Evolutionary conservation across 192 early-diverging fungal genomes (phyloP).

Genomic region (Coemansia sp.): DNA sequence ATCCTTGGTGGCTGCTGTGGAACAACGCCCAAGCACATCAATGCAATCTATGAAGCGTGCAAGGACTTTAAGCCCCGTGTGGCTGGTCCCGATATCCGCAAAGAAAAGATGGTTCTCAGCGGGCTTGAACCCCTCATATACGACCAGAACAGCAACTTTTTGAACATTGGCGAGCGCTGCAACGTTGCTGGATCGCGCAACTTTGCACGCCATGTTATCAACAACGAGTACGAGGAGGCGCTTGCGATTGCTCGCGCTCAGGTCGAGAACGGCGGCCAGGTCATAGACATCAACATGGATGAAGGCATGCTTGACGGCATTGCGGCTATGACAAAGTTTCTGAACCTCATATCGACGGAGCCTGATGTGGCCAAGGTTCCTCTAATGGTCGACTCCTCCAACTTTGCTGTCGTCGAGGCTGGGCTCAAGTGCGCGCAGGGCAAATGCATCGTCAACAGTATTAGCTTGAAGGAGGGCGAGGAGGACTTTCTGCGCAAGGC

Average conservation of each 20-base stretch:
- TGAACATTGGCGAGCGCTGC: constrained; percentile 96
- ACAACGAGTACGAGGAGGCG: constrained; percentile 91
- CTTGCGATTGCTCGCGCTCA: constrained; percentile 90
- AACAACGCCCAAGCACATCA: constrained; percentile 92
- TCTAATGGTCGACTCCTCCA: constrained; percentile 95
- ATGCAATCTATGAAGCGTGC: constrained; percentile 76
- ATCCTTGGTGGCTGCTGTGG: constrained; percentile 98
- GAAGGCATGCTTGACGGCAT: constrained; percentile 94
- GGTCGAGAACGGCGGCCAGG: constrained; percentile 93
- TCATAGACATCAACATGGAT: constrained; percentile 97
- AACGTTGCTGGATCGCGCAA: constrained; percentile 95
- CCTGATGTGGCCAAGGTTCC: constrained; percentile 88
- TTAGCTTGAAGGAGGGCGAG: constrained; percentile 93
- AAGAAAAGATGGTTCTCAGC: constrained; percentile 75
- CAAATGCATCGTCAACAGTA: constrained; percentile 97
- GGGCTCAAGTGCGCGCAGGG: constrained; percentile 95
- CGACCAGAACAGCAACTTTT: constrained; percentile 80
- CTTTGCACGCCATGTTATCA: constrained; percentile 91
- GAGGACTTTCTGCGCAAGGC: constrained; percentile 91
- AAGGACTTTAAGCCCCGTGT: constrained; percentile 76
- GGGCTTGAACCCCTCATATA: constrained; percentile 85
- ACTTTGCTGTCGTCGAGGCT: constrained; percentile 95
- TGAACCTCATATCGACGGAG: constrained; percentile 92
- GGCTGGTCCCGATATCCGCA: constrained; percentile 65
- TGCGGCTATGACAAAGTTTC: constrained; percentile 90